Conservation (phyloP, 805 yeast species). For the Ogataea haglerorum region DNA sequence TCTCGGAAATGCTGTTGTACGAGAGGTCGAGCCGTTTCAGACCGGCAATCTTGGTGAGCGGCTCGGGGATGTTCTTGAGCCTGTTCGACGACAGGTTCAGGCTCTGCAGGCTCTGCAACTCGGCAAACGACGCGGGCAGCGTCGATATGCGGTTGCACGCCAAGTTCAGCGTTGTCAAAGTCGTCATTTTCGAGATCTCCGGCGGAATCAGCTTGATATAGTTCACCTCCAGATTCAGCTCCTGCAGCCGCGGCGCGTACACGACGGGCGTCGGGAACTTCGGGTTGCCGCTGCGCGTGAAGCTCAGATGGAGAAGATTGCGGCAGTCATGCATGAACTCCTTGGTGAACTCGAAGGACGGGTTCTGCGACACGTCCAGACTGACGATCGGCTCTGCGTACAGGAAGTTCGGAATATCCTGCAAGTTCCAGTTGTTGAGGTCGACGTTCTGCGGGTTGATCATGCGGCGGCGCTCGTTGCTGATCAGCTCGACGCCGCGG, state of each 20-base stretch:
- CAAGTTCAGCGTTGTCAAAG: conserved; percentile 57
- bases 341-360: conserved; percentile 76
- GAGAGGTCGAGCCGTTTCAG: conserved; percentile 73
- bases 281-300: conserved; percentile 69
- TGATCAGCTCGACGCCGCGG: conserved; percentile 42
- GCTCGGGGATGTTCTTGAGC: conserved; percentile 59
- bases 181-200: conserved; percentile 49
- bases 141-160: conserved; percentile 70
- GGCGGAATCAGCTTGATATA: conserved; percentile 62
- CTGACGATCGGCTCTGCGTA: conserved; percentile 79
- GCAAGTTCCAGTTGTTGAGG: conserved; percentile 67
- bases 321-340: conserved; percentile 82
- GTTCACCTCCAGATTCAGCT: conserved; percentile 75
- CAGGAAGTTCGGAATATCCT: conserved; percentile 79
- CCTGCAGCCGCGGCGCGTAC: conserved; percentile 62
- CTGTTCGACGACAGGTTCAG: conserved; percentile 80
- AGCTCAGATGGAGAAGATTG: conserved; percentile 62
- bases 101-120: conserved; percentile 49
- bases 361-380: conserved; percentile 81
- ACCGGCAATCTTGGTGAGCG: conserved; percentile 55
- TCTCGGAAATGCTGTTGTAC: conserved; percentile 60
- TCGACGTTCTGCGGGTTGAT: conserved; percentile 71
- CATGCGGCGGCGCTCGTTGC: conserved; percentile 34
- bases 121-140: conserved; percentile 60
- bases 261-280: conserved; percentile 71